Percentiles rank a stretch among this genome's conserved stretches.
Evolutionary conservation across 345 rosid genomes (phyloP).

Genomic region (Clausena lansium): DNA sequence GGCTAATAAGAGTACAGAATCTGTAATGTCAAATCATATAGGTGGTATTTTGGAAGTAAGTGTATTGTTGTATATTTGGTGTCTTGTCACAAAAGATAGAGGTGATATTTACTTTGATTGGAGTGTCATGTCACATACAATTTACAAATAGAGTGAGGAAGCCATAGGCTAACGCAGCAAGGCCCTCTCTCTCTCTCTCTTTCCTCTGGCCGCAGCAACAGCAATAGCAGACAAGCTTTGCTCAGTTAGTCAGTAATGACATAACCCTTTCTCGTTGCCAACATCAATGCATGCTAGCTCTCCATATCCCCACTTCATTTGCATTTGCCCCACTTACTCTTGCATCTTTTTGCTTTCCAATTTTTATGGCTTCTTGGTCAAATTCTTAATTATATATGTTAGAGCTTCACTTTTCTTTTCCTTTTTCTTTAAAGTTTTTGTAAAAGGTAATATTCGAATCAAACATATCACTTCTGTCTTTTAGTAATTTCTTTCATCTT

Average conservation of each 20-base stretch:
- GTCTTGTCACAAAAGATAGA: constrained; percentile 28
- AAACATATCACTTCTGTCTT: neutral
- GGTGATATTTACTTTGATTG: constrained; percentile 1
- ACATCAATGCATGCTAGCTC: constrained; percentile 19
- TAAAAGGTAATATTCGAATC: neutral
- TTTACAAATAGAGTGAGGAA: too few relatives aligned
- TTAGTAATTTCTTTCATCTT: neutral
- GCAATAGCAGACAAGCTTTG: constrained; percentile 1
- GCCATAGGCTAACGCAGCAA: too few relatives aligned
- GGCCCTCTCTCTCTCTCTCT: too few relatives aligned
- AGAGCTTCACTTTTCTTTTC: neutral
- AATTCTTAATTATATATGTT: neutral
- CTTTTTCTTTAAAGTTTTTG: neutral
- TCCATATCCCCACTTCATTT: constrained; percentile 3
- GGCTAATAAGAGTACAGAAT: constrained; percentile 14
- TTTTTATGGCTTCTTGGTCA: neutral
- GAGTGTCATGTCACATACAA: constrained; percentile 33
- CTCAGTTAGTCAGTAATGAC: constrained; percentile 26
- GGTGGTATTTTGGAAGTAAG: constrained; percentile 63
- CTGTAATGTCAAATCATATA: constrained; percentile 93
- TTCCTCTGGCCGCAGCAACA: neutral
- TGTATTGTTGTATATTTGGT: constrained; percentile 20
- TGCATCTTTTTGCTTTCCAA: neutral
- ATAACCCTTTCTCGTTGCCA: constrained; percentile 38
- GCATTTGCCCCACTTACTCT: too few relatives aligned